phyloP scores from a whole-genome alignment of 2,329 filamentous ascomycete genomes.

The Metarhizium anisopliae region DNA sequence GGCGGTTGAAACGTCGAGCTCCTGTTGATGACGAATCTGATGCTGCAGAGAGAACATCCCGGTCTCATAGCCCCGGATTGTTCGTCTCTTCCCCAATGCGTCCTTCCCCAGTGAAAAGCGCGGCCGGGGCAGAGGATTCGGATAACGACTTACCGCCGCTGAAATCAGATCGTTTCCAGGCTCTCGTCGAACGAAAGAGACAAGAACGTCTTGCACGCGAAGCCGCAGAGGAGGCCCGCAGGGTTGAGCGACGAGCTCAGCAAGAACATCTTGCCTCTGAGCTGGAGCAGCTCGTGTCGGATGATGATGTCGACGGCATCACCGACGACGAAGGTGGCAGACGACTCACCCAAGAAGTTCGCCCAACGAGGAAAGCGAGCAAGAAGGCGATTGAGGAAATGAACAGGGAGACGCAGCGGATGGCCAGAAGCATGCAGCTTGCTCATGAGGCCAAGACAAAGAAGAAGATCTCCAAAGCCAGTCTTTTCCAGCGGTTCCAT shows the following conservation, averaged over 20 bases:
- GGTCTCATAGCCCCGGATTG: slow-evolving; percentile 34
- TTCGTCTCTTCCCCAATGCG: slow-evolving; percentile 46
- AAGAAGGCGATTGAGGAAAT: slow-evolving; percentile 95
- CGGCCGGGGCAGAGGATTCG: slow-evolving; percentile 27
- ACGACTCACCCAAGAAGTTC: slow-evolving; percentile 58
- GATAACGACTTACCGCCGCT: slow-evolving; percentile 38
- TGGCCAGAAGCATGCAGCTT: slow-evolving; percentile 84
- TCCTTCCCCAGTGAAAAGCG: slow-evolving; percentile 20
- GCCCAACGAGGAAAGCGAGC: slow-evolving; percentile 75
- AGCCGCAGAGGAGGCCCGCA: slow-evolving; percentile 43
- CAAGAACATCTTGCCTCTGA: slow-evolving; percentile 26
- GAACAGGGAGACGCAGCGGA: slow-evolving; percentile 85
- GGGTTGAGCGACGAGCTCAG: slow-evolving; percentile 31
- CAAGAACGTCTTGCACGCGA: slow-evolving; percentile 62
- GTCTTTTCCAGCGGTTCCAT: slow-evolving; percentile 78
- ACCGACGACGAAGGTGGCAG: slow-evolving; percentile 55
- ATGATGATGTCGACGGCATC: slow-evolving; percentile 40
- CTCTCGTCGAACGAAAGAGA: slow-evolving; percentile 64
- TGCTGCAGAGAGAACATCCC: slow-evolving; percentile 9
- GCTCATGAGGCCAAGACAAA: slow-evolving; percentile 82
- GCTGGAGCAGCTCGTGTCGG: slow-evolving; percentile 24
- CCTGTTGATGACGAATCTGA: slow-evolving; percentile 23
- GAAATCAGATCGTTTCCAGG: slow-evolving; percentile 55
- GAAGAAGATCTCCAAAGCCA: slow-evolving; percentile 80
- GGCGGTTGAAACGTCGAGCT: slow-evolving; percentile 29